phyloP scores from a whole-genome alignment of 139 green algal genomes.

The Chlorella sp. region DNA sequence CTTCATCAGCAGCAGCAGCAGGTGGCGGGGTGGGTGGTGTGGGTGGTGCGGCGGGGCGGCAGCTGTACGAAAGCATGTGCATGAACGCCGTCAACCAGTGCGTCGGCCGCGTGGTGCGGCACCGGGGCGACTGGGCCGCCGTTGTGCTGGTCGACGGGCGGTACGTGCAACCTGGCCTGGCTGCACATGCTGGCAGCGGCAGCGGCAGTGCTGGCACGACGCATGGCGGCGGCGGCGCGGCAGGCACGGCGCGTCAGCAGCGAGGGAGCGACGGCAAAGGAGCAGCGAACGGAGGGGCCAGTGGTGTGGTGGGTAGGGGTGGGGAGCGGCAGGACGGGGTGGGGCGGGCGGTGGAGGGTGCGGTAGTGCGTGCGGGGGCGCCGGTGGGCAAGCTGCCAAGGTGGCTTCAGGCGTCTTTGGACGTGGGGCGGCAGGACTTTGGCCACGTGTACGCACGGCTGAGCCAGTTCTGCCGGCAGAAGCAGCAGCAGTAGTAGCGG shows the following conservation, averaged over 20 bases:
- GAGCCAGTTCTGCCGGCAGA: no score
- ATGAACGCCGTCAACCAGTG: slow-evolving; percentile 93
- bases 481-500: no score
- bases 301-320: no score
- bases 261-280: no score
- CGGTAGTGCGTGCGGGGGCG: not conserved
- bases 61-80: slow-evolving; percentile 85
- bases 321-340: no score
- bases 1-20: not conserved
- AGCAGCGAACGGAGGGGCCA: no score
- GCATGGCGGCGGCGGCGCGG: no score
- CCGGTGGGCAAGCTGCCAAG: not conserved
- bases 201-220: no score
- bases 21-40: slow-evolving; percentile 1
- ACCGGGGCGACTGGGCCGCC: slow-evolving; percentile 80
- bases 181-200: not conserved
- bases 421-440: not conserved
- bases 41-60: slow-evolving; percentile 28
- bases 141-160: slow-evolving; percentile 83
- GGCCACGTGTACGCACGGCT: no score
- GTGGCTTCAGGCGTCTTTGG: not conserved
- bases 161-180: slow-evolving; percentile 35
- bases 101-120: slow-evolving; percentile 82
- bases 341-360: no score
- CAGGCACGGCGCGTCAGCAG: not conserved